Evolutionary conservation across 768 basidiomycete species (phyloP), one percentile per base, ranked within the genome.

Genomic region (Sutorius australiensis): DNA sequence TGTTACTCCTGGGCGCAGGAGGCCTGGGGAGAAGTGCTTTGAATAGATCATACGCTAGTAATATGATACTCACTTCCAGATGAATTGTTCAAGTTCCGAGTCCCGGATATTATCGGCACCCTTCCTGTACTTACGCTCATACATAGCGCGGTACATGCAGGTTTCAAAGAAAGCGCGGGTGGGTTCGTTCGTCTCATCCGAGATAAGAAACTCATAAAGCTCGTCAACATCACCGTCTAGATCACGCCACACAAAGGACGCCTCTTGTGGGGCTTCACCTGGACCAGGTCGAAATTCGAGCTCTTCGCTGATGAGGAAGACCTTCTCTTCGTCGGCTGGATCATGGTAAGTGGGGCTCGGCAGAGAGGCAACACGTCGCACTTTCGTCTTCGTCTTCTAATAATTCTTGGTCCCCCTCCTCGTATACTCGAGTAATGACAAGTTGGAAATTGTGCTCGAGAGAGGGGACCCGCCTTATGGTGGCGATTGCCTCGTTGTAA

Each of bases 61-160:
- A 21, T 13, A 41, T 36, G 32, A 32, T 21, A 80, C 88, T 70
- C 61, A 93, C 89, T 79, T 79, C 81, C 86, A 89, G 19, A 89
- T 82, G 63, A 98, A 91, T 63, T 90, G 81, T 31, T 86, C 81
- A 33, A 98, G 73, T 31, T 89, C 84, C 1, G 76, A 70, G 61
- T 92, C 87, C 30, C 67, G 69, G 16, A 86, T 79, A 54, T 76
- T 80, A 50, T 90, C 86, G 11, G 90, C 89, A 60, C 81, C 82
- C 46, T 61, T 75, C 61, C 78, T 85, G 75, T 88, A 87, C 74
- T 94, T 95, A 72, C 94, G 83, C 67, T 99, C 97, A 69, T 87
- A 98, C 85, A 98, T 93, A 53, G 95, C 95, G 28, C 91, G 84
- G 61, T 95, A 90, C 79, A 98, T 89, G 72, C 93, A 91, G 24